Base-by-base conservation (phyloP, 208 protist species). In the Trypanosoma conorhini region DNA sequence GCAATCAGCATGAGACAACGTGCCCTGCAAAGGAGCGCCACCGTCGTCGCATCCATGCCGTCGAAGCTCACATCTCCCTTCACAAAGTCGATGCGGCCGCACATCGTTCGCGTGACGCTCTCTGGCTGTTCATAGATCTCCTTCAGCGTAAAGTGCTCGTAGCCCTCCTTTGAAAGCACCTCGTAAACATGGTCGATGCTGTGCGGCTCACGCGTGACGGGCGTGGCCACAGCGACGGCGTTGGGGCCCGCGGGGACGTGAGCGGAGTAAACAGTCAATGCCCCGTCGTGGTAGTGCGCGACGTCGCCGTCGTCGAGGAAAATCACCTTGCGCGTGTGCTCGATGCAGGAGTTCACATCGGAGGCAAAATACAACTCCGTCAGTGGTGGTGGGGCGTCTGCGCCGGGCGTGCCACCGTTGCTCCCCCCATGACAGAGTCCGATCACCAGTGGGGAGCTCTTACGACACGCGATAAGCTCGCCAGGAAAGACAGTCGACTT, bases 121-220 rank as follows among this genome's bases (percentile, higher is more conserved):
- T 98, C 92, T 1, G 92, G 73, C 86, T 99, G 98, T 80, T 99
- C 97, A 74, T 92, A 87, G 60, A 99, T 99, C 82, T 99, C 97
- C 83, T 99, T 99, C 26, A 98, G 82, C 98, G 99, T 99, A 76
- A 98, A 99, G 80, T 98, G 91, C 12, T 80, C 70, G 78, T 97
- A 99, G 44, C 71, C 77, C 15, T 96, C 96, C 76, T 98, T 98
- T 61, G 83, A 87, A 48, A 98, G 81, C 46, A 86, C 85, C 58
- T 95, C 86, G 28, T 96, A 67, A 71, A 86, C 87, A 31, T 90
- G 81, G 63, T 97, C 89, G 19, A 99, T 70, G 50, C 74, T 75
- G 17, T 92, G 66, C 48, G 97, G 52, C 62, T 74, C 64, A 50
- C 91, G 85, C 31, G 44, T 72, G 22, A 89, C 66, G 12, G 60